Conservation (phyloP, 805 yeast genomes). For the Starmerella geochares region DNA sequence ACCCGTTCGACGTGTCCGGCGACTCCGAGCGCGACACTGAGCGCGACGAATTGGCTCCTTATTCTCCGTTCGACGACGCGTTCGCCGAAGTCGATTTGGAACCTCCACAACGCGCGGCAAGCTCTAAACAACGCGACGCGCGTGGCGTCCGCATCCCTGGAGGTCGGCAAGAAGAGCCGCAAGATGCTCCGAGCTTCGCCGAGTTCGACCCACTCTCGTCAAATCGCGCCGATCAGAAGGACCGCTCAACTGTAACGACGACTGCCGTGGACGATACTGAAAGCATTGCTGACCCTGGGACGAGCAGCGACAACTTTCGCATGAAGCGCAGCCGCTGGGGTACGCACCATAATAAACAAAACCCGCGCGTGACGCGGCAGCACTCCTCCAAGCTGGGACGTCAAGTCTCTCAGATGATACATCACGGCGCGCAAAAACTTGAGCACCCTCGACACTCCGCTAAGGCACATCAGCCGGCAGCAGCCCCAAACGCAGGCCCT, state of each 20-base stretch:
- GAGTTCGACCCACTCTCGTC: slow-evolving; percentile 2
- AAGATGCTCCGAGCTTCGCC: slow-evolving; percentile 2
- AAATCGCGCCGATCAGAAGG: neutral
- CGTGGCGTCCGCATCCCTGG: slow-evolving; percentile 18
- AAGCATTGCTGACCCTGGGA: slow-evolving; percentile 15
- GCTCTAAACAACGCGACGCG: slow-evolving; percentile 18
- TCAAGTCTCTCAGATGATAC: slow-evolving; percentile 20
- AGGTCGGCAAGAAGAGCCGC: slow-evolving; percentile 7
- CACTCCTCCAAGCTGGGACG: slow-evolving; percentile 15
- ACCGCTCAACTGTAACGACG: neutral
- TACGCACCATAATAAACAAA: slow-evolving; percentile 56
- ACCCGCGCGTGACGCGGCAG: slow-evolving; percentile 4
- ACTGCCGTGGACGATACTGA: slow-evolving; percentile 8
- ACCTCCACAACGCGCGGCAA: slow-evolving; percentile 20
- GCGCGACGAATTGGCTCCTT: slow-evolving; percentile 7
- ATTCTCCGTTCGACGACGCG: slow-evolving; percentile 22
- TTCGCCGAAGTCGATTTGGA: slow-evolving; percentile 20
- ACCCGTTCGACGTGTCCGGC: slow-evolving; percentile 16
- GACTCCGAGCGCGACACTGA: slow-evolving; percentile 7
- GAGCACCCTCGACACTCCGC: neutral
- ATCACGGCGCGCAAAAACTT: slow-evolving; percentile 6
- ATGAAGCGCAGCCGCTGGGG: slow-evolving; percentile 49
- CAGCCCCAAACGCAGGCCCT: neutral
- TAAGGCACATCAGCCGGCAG: neutral
- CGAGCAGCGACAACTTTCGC: slow-evolving; percentile 6